These are phyloP conservation scores for Phytophthora pinifolia DNA, from an alignment of 352 stramenopile species.

Conservation along the genomic window DNA sequence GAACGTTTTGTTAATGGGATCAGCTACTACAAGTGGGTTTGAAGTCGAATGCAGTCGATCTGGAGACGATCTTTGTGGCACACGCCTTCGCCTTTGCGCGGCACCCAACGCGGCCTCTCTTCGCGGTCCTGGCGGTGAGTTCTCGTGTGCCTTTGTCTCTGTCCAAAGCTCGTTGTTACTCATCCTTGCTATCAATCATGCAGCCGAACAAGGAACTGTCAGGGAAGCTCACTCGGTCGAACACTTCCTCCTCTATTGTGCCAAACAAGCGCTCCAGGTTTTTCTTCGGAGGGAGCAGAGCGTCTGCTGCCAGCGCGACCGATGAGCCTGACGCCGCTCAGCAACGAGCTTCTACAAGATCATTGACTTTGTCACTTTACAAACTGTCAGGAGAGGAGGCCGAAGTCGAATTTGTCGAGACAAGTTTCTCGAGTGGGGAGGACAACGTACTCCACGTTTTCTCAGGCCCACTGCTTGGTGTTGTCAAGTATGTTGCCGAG, in stretches of 20 bases:
- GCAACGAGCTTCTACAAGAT: constrained; percentile 39
- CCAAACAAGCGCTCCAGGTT: constrained; percentile 54
- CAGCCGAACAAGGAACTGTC: constrained; percentile 56
- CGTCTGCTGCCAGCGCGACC: constrained; percentile 25
- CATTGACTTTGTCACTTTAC: constrained; percentile 35
- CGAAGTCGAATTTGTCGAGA: constrained; percentile 58
- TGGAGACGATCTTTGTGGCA: constrained; percentile 57
- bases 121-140: constrained; percentile 57
- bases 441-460: constrained; percentile 70
- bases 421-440: constrained; percentile 49
- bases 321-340: constrained; percentile 34
- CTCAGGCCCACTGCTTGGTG: constrained; percentile 61
- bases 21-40: constrained; percentile 71
- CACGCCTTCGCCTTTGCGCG: constrained; percentile 67
- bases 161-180: too few species aligned
- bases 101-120: constrained; percentile 49
- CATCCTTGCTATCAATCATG: background rate
- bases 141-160: too few species aligned
- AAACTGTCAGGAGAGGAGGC: constrained; percentile 33
- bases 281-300: constrained; percentile 61
- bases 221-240: constrained; percentile 32
- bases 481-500: constrained; percentile 55
- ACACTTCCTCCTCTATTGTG: constrained; percentile 37
- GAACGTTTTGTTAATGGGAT: background rate
- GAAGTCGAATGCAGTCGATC: constrained; percentile 64